A percentile compares a stretch with the other conserved stretches of the same genome.
These are phyloP conservation scores for Cerioporus squamosus DNA, from an alignment of 1,284 basidiomycete genomes.

Conservation along the genomic window DNA sequence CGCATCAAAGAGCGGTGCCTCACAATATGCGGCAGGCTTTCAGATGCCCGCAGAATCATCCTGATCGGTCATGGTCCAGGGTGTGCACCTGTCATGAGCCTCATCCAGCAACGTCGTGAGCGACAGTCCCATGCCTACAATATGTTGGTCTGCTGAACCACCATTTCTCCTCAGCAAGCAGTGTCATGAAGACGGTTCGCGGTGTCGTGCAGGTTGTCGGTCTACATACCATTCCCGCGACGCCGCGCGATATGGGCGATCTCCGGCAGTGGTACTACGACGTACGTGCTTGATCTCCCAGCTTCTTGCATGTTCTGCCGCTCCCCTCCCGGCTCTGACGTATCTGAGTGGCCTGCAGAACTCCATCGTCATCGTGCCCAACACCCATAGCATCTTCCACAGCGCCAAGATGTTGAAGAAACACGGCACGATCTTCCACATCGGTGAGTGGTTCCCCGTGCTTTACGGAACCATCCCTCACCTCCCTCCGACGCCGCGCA, in stretches of 20 bases:
- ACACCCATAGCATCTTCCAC: constrained; percentile 56
- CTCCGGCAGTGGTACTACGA: constrained; percentile 68
- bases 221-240: constrained; percentile 57
- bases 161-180: constrained; percentile 38
- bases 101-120: constrained; percentile 74
- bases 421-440: constrained; percentile 61
- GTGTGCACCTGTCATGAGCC: constrained; percentile 73
- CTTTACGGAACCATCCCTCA: neutral
- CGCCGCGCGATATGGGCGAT: constrained; percentile 54
- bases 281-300: constrained; percentile 38
- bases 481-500: neutral
- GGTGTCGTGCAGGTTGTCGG: constrained; percentile 83
- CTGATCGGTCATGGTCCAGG: constrained; percentile 90
- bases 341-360: constrained; percentile 44
- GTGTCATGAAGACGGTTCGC: constrained; percentile 65
- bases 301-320: neutral
- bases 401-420: constrained; percentile 57
- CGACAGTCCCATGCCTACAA: constrained; percentile 2
- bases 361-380: constrained; percentile 68
- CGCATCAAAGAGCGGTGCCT: neutral
- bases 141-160: neutral
- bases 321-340: constrained; percentile 8
- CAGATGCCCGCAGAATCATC: constrained; percentile 71
- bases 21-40: constrained; percentile 54
- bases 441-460: constrained; percentile 46